Percentiles rank a stretch among this genome's conserved stretches.
phyloP scores from a whole-genome alignment of 1,284 basidiomycete genomes.

The Volvariella volvacea region DNA sequence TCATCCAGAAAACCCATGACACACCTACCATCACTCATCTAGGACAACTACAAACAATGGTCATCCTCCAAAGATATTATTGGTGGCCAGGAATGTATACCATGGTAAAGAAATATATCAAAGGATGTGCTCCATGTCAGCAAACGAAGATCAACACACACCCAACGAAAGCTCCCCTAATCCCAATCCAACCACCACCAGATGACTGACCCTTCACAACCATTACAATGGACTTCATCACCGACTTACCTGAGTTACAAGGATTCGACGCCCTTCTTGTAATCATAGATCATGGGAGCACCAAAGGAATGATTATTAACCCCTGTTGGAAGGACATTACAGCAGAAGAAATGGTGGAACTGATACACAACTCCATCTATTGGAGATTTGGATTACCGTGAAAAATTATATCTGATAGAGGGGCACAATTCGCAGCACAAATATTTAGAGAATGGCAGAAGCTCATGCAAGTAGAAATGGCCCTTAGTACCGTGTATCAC shows the following conservation, averaged over 20 bases:
- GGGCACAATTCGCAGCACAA: slow-evolving; percentile 15
- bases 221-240: slow-evolving; percentile 19
- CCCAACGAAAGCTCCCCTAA: no score
- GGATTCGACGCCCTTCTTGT: slow-evolving; percentile 23
- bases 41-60: slow-evolving; percentile 29
- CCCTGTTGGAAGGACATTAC: slow-evolving; percentile 18
- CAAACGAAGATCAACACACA: no score
- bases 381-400: slow-evolving; percentile 15
- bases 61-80: slow-evolving; percentile 27
- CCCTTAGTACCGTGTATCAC: slow-evolving; percentile 23
- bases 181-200: no score
- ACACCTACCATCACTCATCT: slow-evolving; percentile 27
- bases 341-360: slow-evolving; percentile 11
- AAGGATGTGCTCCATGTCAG: slow-evolving; percentile 32
- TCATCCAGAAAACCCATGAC: slow-evolving; percentile 24
- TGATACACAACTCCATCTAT: slow-evolving; percentile 19
- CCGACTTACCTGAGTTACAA: slow-evolving; percentile 25
- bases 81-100: slow-evolving; percentile 35
- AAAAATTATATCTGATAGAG: slow-evolving; percentile 19
- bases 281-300: slow-evolving; percentile 26
- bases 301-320: slow-evolving; percentile 33
- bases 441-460: slow-evolving; percentile 17
- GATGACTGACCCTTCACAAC: slow-evolving; percentile 14
- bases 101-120: slow-evolving; percentile 25
- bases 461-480: slow-evolving; percentile 15